Conservation (phyloP, 2,329 filamentous ascomycete species). For the Colletotrichum acutatum region DNA sequence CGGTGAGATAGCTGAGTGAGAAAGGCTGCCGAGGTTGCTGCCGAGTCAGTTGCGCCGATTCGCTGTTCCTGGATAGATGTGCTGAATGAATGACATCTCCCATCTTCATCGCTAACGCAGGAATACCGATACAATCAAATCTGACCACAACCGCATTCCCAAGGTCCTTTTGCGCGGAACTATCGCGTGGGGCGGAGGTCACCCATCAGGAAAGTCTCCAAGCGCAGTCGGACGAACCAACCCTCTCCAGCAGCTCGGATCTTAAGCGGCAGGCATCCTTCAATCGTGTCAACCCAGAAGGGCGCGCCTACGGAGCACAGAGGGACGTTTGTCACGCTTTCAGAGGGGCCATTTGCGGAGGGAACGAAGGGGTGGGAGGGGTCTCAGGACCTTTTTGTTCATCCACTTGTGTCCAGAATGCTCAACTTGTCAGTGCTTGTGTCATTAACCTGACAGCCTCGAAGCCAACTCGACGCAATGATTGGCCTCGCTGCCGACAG, state of each 20-base stretch:
- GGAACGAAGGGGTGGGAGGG: neutral
- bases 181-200: neutral
- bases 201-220: slow-evolving; percentile 10
- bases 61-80: neutral
- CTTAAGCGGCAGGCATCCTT: neutral
- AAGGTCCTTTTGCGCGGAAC: slow-evolving; percentile 17
- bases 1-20: neutral
- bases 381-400: slow-evolving; percentile 22
- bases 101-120: neutral
- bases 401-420: neutral
- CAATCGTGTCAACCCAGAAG: neutral
- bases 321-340: slow-evolving; percentile 8
- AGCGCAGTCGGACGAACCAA: slow-evolving; percentile 1
- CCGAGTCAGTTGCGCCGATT: slow-evolving; percentile 19
- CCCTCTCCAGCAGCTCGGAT: slow-evolving; percentile 21
- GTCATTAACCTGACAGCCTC: slow-evolving; percentile 25
- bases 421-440: slow-evolving; percentile 4
- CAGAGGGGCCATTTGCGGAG: slow-evolving; percentile 1
- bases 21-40: slow-evolving; percentile 9
- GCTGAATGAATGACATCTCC: neutral
- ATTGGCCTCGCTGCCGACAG: slow-evolving; percentile 6
- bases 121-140: neutral
- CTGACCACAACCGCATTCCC: neutral
- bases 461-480: neutral
- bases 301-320: neutral